Evolutionary conservation across 345 rosid genomes (phyloP), one percentile per base, ranked within the genome.

Genomic region (Kernera saxatilis): DNA sequence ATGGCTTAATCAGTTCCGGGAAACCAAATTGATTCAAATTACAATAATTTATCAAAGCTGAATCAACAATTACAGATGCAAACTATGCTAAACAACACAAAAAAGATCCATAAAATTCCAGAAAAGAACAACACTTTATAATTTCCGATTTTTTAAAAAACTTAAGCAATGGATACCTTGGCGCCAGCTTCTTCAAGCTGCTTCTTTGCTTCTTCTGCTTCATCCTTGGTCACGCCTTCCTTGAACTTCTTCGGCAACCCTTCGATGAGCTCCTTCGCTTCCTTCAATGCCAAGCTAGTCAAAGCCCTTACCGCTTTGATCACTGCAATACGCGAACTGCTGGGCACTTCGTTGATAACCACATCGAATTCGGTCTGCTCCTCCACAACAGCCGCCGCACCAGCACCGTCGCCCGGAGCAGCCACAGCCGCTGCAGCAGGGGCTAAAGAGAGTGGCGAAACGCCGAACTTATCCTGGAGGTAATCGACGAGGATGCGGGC

Each of bases 101-200:
- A 46, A 55, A 41, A 5, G 19, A 29, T 4, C 11, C 32, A 35
- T 52, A 51, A 10, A 35, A 46, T 13, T 29, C 46, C 70, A 56
- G 10, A 17, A 49, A 45, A 33, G 10, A 36, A 12, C 2, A 35
- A 35, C 8, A 43, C 39, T 11, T 13, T 64, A 0, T 6, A 21
- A 32, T 1, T 40, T 21, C 15, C 49, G 5, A 62, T 48, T n/a
- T n/a, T 3, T 36, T 12, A 4, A 4, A 8, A 36, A 43, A 1
- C 8, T 77, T 74, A 93, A 48, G 69, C 90, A 73, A 93, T 77
- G 2, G 86, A 56, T 43, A 88, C 74, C 64, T 84, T 87, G 3
- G 96, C 95, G 1, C 98, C 98, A 12, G 97, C 98, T 44, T 55
- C 96, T 73, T 93, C 98, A 5, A 93, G 93, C 74, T 80, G 84